Conservation (phyloP, 2,329 filamentous ascomycete genomes). For the Alternaria ethzedia region DNA sequence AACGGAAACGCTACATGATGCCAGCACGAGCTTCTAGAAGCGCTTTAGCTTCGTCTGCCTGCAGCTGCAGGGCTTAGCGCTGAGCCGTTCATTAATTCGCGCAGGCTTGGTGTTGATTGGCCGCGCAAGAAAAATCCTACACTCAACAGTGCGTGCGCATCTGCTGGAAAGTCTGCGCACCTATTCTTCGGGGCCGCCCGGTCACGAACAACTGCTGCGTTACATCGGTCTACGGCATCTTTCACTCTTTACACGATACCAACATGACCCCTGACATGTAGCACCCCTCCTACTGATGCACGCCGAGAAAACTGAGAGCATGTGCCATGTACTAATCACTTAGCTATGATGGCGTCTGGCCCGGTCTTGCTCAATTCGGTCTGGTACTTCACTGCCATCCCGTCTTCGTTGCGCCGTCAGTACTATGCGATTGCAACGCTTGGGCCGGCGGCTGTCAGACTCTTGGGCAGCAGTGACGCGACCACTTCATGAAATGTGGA, state of each 20-base stretch:
- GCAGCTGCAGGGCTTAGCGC: neutral
- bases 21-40: conserved; percentile 17
- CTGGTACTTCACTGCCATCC: neutral
- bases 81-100: neutral
- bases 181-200: neutral
- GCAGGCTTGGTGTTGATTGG: conserved; percentile 9
- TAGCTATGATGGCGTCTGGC: neutral
- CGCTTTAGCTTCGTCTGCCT: neutral
- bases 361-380: neutral
- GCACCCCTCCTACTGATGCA: neutral
- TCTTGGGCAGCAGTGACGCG: neutral
- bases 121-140: neutral
- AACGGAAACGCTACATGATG: conserved; percentile 6
- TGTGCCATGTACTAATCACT: neutral
- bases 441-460: neutral
- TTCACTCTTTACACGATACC: neutral
- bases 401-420: conserved; percentile 1
- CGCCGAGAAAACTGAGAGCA: neutral
- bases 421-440: conserved; percentile 1
- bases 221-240: conserved; percentile 13
- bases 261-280: conserved; percentile 6
- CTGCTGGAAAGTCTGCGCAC: neutral
- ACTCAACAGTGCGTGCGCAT: neutral
- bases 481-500: conserved; percentile 4
- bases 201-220: conserved; percentile 3